These are phyloP conservation scores for Priceomyces melissophilus DNA, from an alignment of 805 yeast genomes.

Conservation along the genomic window DNA sequence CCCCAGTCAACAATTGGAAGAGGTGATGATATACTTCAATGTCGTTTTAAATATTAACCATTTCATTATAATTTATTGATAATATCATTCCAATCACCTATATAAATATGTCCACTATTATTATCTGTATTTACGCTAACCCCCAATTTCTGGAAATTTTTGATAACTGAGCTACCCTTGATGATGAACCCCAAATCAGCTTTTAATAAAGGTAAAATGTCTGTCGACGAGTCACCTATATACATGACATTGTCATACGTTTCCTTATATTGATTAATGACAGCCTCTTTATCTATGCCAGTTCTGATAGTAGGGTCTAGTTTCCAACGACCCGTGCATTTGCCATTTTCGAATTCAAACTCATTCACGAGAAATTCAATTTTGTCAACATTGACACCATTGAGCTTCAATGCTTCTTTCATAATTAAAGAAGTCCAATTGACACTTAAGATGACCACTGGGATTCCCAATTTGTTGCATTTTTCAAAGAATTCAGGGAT, in stretches of 20 bases:
- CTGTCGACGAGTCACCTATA: constrained; percentile 64
- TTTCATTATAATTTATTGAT: neutral
- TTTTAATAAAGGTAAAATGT: constrained; percentile 46
- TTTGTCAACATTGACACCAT: constrained; percentile 16
- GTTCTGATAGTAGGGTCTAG: constrained; percentile 36
- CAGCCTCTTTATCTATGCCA: constrained; percentile 48
- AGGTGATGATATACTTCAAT: constrained; percentile 9
- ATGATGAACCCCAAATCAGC: constrained; percentile 48
- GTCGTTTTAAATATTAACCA: neutral
- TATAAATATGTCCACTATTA: neutral
- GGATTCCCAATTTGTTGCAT: constrained; percentile 20
- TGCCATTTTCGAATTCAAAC: constrained; percentile 31
- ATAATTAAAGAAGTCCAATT: constrained; percentile 60
- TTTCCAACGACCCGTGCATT: constrained; percentile 29
- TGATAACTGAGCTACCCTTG: constrained; percentile 31
- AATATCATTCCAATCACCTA: constrained; percentile 10
- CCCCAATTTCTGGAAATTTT: constrained; percentile 6
- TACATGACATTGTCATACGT: constrained; percentile 31
- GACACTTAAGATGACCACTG: constrained; percentile 50
- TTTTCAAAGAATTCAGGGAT: constrained; percentile 31
- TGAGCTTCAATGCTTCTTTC: constrained; percentile 20
- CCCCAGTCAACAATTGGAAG: constrained; percentile 25
- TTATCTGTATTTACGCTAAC: neutral
- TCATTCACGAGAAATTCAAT: constrained; percentile 49
- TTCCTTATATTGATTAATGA: constrained; percentile 11